Conservation (phyloP, 176 grass and related monocot genomes). For the Avena atlantica region DNA sequence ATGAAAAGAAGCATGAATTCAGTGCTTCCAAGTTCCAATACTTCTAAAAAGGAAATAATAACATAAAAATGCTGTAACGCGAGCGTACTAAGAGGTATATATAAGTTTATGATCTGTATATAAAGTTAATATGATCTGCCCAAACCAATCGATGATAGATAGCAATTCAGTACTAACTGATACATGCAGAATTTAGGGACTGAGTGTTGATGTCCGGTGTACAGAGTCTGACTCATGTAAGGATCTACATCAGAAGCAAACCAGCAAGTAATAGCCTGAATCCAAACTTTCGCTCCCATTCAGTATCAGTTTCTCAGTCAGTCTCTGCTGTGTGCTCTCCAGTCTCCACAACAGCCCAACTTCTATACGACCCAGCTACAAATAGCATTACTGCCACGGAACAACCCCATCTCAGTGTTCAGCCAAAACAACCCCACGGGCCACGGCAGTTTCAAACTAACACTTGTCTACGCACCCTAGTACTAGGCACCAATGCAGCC, state of each 20-base stretch:
- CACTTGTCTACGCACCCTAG: neutral
- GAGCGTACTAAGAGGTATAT: neutral
- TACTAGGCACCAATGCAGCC: slow-evolving; percentile 8
- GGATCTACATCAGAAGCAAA: neutral
- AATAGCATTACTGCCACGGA: neutral
- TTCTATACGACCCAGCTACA: neutral
- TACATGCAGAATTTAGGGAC: neutral
- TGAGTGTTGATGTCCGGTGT: neutral
- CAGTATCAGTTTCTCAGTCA: neutral
- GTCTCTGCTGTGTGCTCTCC: neutral
- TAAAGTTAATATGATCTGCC: too few relatives aligned
- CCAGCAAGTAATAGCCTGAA: neutral
- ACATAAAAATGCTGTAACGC: neutral
- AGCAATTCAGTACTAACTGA: neutral
- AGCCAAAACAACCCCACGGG: neutral
- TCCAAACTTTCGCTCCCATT: neutral
- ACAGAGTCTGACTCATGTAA: neutral
- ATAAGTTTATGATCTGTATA: neutral
- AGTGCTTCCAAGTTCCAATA: neutral
- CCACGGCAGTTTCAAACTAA: neutral
- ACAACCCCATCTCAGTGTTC: neutral
- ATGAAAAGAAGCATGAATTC: neutral
- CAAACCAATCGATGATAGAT: slow-evolving; percentile 14
- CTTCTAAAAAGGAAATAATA: neutral
- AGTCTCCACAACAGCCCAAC: neutral